Percentiles rank a stretch among this genome's conserved stretches.
Evolutionary conservation across 305 asterid species (phyloP).

Genomic region (Plantago lanceolata): DNA sequence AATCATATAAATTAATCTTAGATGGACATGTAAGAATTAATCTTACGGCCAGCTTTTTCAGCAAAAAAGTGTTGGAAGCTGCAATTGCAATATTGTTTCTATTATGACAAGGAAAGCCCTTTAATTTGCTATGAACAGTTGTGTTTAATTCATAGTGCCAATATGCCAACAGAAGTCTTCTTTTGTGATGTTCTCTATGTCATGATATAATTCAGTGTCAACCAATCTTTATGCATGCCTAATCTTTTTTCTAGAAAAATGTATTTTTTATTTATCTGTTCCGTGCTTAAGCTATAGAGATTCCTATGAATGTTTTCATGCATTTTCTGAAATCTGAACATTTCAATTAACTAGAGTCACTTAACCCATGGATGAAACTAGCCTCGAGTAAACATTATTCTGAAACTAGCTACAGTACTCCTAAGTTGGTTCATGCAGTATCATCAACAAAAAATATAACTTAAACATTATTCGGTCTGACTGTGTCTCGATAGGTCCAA

Average conservation of each 20-base stretch:
- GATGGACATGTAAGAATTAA: not conserved
- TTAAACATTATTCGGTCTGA: not conserved
- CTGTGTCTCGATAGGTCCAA: conserved; percentile 55
- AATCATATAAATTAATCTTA: too few species aligned
- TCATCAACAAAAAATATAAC: not conserved
- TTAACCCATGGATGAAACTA: not conserved
- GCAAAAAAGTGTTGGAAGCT: not conserved
- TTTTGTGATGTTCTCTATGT: not conserved
- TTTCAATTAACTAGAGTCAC: not conserved
- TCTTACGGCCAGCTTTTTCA: not conserved
- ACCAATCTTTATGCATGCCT: not conserved
- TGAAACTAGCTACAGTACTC: not conserved
- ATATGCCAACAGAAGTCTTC: not conserved
- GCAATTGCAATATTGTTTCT: not conserved
- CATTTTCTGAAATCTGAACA: not conserved
- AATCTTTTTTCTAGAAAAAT: not conserved
- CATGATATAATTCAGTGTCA: not conserved
- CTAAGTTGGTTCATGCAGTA: not conserved
- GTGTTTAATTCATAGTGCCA: not conserved
- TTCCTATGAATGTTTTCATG: not conserved
- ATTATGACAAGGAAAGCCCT: not conserved
- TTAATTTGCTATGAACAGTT: not conserved
- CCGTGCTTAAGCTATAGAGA: not conserved
- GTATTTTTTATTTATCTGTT: not conserved
- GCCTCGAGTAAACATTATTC: conserved; percentile 4